phyloP scores from a whole-genome alignment of 495 filamentous ascomycete genomes.

The Friedmanniomyces simplex region DNA sequence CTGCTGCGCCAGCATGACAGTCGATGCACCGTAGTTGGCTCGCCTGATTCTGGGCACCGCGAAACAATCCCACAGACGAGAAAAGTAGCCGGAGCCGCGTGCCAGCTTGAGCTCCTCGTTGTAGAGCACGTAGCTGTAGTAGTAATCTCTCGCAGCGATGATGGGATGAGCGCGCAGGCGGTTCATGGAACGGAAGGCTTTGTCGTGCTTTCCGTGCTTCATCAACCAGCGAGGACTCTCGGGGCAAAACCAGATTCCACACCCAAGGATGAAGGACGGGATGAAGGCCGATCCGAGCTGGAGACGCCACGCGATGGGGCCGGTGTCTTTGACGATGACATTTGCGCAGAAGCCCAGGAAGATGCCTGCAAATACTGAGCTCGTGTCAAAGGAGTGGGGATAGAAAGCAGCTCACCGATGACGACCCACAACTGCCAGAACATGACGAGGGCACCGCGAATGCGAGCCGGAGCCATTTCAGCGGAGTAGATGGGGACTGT shows the following conservation, averaged over 20 bases:
- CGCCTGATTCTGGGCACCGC: constrained; percentile 58
- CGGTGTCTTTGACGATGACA: constrained; percentile 24
- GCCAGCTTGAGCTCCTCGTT: constrained; percentile 19
- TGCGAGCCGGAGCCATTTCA: constrained; percentile 46
- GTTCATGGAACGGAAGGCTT: constrained; percentile 35
- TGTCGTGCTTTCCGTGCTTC: constrained; percentile 22
- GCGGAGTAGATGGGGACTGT: constrained; percentile 51
- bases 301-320: constrained; percentile 34
- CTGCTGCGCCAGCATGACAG: constrained; percentile 61
- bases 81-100: constrained; percentile 33
- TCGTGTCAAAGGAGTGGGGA: neutral
- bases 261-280: constrained; percentile 23
- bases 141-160: constrained; percentile 44
- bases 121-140: constrained; percentile 32
- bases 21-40: constrained; percentile 52
- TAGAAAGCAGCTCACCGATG: constrained; percentile 8
- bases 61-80: constrained; percentile 54
- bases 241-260: constrained; percentile 29
- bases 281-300: constrained; percentile 38
- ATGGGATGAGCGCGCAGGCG: constrained; percentile 38
- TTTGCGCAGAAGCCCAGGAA: constrained; percentile 33
- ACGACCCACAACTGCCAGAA: constrained; percentile 46
- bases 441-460: constrained; percentile 52
- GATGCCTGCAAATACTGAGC: constrained; percentile 18
- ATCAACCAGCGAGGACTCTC: constrained; percentile 24